Conservation (phyloP, 306 rosid species). For the Cyamopsis tetragonoloba region DNA sequence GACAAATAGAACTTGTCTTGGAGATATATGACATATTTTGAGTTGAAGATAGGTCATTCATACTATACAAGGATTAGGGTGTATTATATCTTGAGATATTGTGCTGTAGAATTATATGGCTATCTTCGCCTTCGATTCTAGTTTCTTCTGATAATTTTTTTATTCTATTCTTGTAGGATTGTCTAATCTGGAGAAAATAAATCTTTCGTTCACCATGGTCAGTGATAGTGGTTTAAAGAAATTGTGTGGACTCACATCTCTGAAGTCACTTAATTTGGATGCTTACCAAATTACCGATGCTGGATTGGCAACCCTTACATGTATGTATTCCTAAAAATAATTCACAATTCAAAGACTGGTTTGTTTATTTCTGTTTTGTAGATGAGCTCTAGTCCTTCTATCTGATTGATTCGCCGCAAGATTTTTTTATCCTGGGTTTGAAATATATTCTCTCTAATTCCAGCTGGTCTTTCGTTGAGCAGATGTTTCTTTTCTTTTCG, state of each 20-base stretch:
- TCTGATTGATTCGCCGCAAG: constrained; percentile 4
- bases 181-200: constrained; percentile 71
- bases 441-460: constrained; percentile 3
- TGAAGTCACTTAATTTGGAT: constrained; percentile 94
- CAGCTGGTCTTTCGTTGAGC: neutral
- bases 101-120: neutral
- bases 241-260: constrained; percentile 74
- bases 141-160: neutral
- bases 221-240: constrained; percentile 65
- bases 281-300: constrained; percentile 74
- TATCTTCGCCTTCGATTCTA: neutral
- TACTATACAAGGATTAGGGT: neutral
- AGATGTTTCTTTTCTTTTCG: neutral
- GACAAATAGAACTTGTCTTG: neutral
- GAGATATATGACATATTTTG: neutral
- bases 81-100: neutral
- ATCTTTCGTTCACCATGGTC: constrained; percentile 79
- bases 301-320: constrained; percentile 75
- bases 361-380: constrained; percentile 3
- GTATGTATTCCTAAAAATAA: constrained; percentile 39
- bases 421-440: neutral
- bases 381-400: neutral
- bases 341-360: constrained; percentile 3
- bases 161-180: constrained; percentile 55
- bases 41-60: neutral